phyloP scores from a whole-genome alignment of 257 asterid genomes.

The Verbascum thapsus region DNA sequence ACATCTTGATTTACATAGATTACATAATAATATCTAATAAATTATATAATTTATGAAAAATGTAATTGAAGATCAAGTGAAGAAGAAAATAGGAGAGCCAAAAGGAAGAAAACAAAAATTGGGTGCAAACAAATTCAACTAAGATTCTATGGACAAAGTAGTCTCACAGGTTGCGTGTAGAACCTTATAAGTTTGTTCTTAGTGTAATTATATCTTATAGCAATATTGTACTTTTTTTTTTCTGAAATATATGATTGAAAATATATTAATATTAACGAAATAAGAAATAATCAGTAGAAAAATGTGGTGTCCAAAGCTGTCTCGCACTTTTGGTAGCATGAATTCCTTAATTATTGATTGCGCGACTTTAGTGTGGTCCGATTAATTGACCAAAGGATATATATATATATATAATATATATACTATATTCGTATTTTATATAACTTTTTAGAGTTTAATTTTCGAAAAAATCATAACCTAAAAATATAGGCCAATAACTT shows the following conservation, averaged over 20 bases:
- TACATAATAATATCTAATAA: too few species aligned
- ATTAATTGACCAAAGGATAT: slow-evolving; percentile 32
- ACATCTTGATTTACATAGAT: too few species aligned
- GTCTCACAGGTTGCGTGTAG: slow-evolving; percentile 34
- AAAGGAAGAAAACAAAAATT: not conserved
- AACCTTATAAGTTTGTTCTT: not conserved
- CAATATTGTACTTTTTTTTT: too few species aligned
- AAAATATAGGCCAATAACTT: too few species aligned
- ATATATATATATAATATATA: not conserved
- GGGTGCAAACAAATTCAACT: slow-evolving; percentile 18
- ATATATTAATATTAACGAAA: too few species aligned
- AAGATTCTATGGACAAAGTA: slow-evolving; percentile 35
- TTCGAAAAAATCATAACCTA: too few species aligned
- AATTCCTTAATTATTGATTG: slow-evolving; percentile 17
- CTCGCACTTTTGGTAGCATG: slow-evolving; percentile 26
- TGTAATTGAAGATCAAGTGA: not conserved
- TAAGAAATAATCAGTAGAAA: not conserved
- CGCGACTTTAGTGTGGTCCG: slow-evolving; percentile 28
- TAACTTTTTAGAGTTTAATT: too few species aligned
- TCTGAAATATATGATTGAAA: too few species aligned
- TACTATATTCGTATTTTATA: too few species aligned
- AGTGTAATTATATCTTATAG: too few species aligned
- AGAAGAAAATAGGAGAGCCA: not conserved
- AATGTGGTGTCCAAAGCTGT: slow-evolving; percentile 30
- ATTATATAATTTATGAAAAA: not conserved